These are phyloP conservation scores for Saussurea involucrata DNA, from an alignment of 129 eudicot genomes.

Conservation along the genomic window DNA sequence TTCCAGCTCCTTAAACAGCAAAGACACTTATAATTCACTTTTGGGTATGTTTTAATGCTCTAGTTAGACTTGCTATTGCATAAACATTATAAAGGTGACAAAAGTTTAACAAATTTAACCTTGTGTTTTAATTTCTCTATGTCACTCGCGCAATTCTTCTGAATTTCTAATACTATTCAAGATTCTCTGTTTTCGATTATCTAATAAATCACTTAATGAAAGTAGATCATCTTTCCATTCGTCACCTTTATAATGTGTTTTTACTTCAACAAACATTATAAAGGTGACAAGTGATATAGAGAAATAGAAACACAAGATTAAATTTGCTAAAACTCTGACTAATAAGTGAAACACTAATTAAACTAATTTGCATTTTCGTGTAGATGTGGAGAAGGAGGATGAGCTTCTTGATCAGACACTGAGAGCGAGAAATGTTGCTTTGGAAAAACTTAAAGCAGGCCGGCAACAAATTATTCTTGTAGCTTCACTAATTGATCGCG, in stretches of 20 bases:
- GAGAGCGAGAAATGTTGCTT: conserved; percentile 54
- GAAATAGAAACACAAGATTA: not conserved
- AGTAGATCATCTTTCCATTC: too few species aligned
- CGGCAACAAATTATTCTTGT: conserved; percentile 73
- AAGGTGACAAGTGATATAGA: not conserved
- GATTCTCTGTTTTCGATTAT: too few species aligned
- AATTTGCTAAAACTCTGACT: not conserved
- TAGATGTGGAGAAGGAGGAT: conserved; percentile 84
- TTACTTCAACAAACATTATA: not conserved
- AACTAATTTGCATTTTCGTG: conserved; percentile 1
- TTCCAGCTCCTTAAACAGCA: conserved; percentile 25
- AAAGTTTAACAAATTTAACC: not conserved
- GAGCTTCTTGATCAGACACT: conserved; percentile 65
- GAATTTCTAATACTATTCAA: too few species aligned
- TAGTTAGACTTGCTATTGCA: conserved; percentile 3
- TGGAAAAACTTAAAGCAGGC: conserved; percentile 55
- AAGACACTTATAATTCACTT: conserved; percentile 40
- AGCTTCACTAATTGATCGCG: conserved; percentile 92
- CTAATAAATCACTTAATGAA: too few species aligned
- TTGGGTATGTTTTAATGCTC: conserved; percentile 41
- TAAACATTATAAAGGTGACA: not conserved
- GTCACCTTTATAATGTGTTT: not conserved
- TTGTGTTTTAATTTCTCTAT: not conserved
- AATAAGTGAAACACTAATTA: not conserved
- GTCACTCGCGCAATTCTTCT: too few species aligned